Base-by-base conservation (phyloP, 179 eudicot genomes). In the Amaranthus tricolor region DNA sequence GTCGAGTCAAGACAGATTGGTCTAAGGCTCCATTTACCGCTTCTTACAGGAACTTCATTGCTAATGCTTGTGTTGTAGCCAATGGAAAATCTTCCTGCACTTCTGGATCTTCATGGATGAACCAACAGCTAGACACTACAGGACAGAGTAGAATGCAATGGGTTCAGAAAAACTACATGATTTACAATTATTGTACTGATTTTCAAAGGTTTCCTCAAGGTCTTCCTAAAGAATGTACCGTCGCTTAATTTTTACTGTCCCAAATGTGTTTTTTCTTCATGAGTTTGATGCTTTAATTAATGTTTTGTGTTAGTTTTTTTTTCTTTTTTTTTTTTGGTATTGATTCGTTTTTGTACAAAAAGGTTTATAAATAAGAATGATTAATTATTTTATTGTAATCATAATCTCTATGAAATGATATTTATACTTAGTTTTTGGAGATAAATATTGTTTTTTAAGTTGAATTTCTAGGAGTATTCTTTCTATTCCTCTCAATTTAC, bases 1-100 rank as follows among this genome's bases (percentile, higher is more conserved):
- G 85, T 20, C 71, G 82, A 3, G 59, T 78, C 15, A 82, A 82
- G 68, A 82, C 85, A 15, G 85, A 82, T 68, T 82, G 85, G 85
- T 53, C 50, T 19, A 78, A 78, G 52, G 85, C 85, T 31, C 85
- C 85, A 11, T 82, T 82, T 24, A 78, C 66, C 14, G 80, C 82
- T 7, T 68, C 79, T 11, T 82, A 74, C 72, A 71, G 79, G 13
- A 78, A 82, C 71, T 82, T 59, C 82, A 82, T 71, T 15, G 80
- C 77, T 0, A 53, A 82, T 8, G 82, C 85, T 1, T 82, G 85
- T 78, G 72, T 75, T 55, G 66, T 61, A 70, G 5, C 75, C 17
- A 71, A 71, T 14, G 85, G 85, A 0, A 68, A 17, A 62, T 75
- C 85, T 12, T 75, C 79, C 48, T 82, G 85, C 68, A 15, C 12